phyloP scores from a whole-genome alignment of 441 rosid species.

The Erodium texanum region DNA sequence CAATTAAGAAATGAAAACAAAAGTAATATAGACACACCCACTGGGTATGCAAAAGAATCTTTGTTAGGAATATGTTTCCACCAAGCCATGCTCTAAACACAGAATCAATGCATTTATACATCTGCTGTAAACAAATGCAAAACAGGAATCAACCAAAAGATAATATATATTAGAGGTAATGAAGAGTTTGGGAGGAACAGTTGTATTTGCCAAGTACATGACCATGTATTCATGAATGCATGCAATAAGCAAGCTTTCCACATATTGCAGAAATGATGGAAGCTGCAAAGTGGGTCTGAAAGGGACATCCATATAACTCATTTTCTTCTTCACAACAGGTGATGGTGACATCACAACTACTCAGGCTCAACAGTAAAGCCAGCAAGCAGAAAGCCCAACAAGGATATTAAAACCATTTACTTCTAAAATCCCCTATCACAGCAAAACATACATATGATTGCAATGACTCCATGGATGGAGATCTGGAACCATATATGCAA shows the following conservation, averaged over 20 bases:
- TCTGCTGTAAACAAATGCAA: too few species aligned
- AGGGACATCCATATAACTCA: conserved; percentile 20
- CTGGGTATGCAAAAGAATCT: too few species aligned
- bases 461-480: background rate
- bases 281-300: conserved; percentile 17
- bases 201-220: too few species aligned
- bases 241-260: conserved; percentile 18
- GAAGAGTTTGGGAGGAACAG: too few species aligned
- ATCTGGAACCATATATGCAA: too few species aligned
- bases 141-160: background rate
- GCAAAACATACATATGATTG: background rate
- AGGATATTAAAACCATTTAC: conserved; percentile 30
- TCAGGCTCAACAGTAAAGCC: conserved; percentile 28
- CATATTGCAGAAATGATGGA: conserved; percentile 15
- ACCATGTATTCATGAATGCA: conserved; percentile 15
- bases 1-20: background rate
- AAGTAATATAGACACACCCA: background rate
- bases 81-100: conserved; percentile 12
- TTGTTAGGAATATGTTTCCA: background rate
- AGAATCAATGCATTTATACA: conserved; percentile 13
- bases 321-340: conserved; percentile 23
- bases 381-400: conserved; percentile 11
- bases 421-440: background rate
- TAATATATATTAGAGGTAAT: too few species aligned
- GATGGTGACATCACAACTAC: conserved; percentile 47